phyloP scores from a whole-genome alignment of 2,329 filamentous ascomycete genomes.

The Apiospora sp. region DNA sequence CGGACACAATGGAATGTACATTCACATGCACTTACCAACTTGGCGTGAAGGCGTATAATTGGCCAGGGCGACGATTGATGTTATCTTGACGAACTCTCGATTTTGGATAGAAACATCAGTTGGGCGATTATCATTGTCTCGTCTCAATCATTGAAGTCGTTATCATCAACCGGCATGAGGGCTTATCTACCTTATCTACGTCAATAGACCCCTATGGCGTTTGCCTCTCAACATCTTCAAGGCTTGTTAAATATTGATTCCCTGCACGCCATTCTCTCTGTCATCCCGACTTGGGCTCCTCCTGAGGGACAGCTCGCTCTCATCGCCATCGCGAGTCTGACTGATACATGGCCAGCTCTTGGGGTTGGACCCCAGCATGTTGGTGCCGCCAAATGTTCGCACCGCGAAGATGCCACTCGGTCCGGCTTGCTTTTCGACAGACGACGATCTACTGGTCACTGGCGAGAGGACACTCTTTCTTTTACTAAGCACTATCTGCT shows the following conservation, averaged over 20 bases:
- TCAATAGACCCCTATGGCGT: not conserved
- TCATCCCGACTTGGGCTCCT: not conserved
- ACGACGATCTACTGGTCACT: not conserved
- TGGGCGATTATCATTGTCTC: not conserved
- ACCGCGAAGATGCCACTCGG: conserved; percentile 7
- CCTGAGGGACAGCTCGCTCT: not conserved
- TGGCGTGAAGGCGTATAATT: too few relatives aligned
- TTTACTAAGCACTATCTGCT: not conserved
- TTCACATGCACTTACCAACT: not conserved
- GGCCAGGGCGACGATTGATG: too few relatives aligned
- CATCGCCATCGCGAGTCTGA: not conserved
- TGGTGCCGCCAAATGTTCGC: conserved; percentile 12
- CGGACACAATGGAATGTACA: conserved; percentile 6
- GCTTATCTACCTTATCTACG: not conserved
- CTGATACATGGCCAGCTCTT: not conserved
- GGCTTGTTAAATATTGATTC: not conserved
- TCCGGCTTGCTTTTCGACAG: not conserved
- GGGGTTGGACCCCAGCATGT: not conserved
- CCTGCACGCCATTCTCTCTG: not conserved
- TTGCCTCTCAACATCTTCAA: not conserved
- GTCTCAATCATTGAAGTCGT: not conserved
- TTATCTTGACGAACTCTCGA: too few relatives aligned
- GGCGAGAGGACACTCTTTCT: not conserved
- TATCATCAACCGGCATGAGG: not conserved
- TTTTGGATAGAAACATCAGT: too few relatives aligned